Evolutionary conservation across 202 grass and related monocot genomes (phyloP).

Genomic region (Cymbopogon flexuosus): DNA sequence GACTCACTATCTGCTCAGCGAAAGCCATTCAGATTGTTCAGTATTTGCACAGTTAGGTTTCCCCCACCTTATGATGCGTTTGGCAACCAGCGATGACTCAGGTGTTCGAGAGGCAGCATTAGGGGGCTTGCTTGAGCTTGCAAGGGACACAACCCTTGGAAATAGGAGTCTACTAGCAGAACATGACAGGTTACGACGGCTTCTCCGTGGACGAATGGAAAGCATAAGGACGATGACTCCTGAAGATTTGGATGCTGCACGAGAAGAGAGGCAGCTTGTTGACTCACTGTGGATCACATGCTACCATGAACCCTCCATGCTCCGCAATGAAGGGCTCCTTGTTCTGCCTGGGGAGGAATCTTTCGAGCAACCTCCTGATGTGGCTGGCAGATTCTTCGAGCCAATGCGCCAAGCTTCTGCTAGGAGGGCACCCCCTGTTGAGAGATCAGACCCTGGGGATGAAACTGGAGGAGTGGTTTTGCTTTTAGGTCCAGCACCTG

Average conservation of each 20-base stretch:
- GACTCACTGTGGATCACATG: constrained; percentile 53
- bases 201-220: constrained; percentile 52
- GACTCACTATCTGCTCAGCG: constrained; percentile 62
- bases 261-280: constrained; percentile 63
- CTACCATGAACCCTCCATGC: constrained; percentile 58
- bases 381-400: constrained; percentile 45
- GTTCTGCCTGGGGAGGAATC: constrained; percentile 63
- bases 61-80: constrained; percentile 63
- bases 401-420: constrained; percentile 25
- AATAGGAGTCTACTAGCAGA: constrained; percentile 40
- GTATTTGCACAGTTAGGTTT: constrained; percentile 72
- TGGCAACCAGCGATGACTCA: constrained; percentile 59
- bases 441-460: constrained; percentile 32
- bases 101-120: constrained; percentile 81
- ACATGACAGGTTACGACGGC: constrained; percentile 38
- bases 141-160: constrained; percentile 41
- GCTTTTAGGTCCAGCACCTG: constrained; percentile 38
- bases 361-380: constrained; percentile 55
- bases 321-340: constrained; percentile 51
- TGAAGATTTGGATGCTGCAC: constrained; percentile 58
- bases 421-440: constrained; percentile 14
- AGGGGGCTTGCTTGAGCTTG: constrained; percentile 70
- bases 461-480: constrained; percentile 18
- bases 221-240: constrained; percentile 51
- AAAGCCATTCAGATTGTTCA: constrained; percentile 62